Percentiles rank a stretch among this genome's conserved stretches.
Evolutionary conservation across 148 eudicot genomes (phyloP).

Genomic region (Dianthus caryophyllus): DNA sequence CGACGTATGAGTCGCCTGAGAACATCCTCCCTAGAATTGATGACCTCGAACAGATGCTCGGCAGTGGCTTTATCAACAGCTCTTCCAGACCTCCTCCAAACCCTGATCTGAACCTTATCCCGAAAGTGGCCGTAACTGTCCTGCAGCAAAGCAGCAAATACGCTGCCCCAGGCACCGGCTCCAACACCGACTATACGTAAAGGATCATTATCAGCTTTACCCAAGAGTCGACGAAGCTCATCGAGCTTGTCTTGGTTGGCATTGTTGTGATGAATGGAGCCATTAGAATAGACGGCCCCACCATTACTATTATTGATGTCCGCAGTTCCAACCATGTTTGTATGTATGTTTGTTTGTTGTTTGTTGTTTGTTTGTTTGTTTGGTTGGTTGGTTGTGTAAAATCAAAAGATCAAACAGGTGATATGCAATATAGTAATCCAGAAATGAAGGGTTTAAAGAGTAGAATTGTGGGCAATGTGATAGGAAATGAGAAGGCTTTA

Average conservation of each 20-base stretch:
- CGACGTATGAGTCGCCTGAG: slow-evolving; percentile 48
- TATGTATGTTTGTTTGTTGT: too few relatives aligned
- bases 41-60: slow-evolving; percentile 53
- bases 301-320: slow-evolving; percentile 21
- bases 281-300: slow-evolving; percentile 23
- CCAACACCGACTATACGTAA: slow-evolving; percentile 53
- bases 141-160: slow-evolving; percentile 54
- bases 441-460: too few relatives aligned
- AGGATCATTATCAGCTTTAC: slow-evolving; percentile 42
- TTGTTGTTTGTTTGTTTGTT: too few relatives aligned
- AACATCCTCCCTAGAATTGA: slow-evolving; percentile 57
- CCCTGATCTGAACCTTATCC: slow-evolving; percentile 51
- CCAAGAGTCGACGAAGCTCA: slow-evolving; percentile 40
- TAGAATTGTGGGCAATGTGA: too few relatives aligned
- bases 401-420: too few relatives aligned
- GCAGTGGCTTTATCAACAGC: slow-evolving; percentile 54
- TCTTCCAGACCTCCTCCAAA: slow-evolving; percentile 59
- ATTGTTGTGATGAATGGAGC: slow-evolving; percentile 32
- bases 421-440: too few relatives aligned
- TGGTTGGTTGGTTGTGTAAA: too few relatives aligned
- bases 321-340: slow-evolving; percentile 41
- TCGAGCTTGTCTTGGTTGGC: slow-evolving; percentile 45
- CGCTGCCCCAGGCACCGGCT: slow-evolving; percentile 71
- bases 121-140: slow-evolving; percentile 56
- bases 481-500: too few relatives aligned